Evolutionary conservation across 1,139 yeast genomes (phyloP), one percentile per base, ranked within the genome.

Genomic region (Candida mesenterica): DNA sequence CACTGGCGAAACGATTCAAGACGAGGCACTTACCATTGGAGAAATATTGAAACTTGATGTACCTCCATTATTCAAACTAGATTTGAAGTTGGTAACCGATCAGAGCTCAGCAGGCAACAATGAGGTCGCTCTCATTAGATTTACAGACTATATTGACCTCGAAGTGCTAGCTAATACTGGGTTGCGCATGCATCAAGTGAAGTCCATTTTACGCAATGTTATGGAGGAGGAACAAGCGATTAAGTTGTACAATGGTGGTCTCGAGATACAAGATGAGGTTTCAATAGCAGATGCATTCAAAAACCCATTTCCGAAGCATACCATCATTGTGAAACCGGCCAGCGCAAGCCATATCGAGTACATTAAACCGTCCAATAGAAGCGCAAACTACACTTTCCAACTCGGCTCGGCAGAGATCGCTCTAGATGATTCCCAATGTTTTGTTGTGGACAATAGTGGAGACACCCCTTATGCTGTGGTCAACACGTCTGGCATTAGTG

Each of bases 351-450:
- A 10, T 4, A 32, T 36, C 6, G 29, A 25, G 17, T 32, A 28
- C 22, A 34, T 31, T 3, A 18, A 24, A 16, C 29, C 20, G 3
- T 18, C 15, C 4, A 29, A 25, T 9, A 10, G 14, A 18, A 19
- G 12, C 5, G 16, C 14, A 14, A 52, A 46, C n/a, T 62, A 51
- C 28, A 61, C 51, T 20, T 45, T 65, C 25, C 35, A 46, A 1
- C 39, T 39, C 5, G 40, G 35, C 14, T 15, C 28, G 15, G 40
- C 43, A 10, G 44, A 38, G 8, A 63, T 64, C 0, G 36, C 40
- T 2, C 51, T 72, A 34, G 62, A 57, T 36, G 53, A 71, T 0
- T 65, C 69, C 8, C 72, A 72, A 34, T 69, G 76, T 41, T 67
- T 72, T 12, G 45, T 72, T 4, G 72, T 71, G 4, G 71, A 68